Base-by-base conservation (phyloP, 2,329 filamentous ascomycete species). In the Ophiostoma triangulosporum region DNA sequence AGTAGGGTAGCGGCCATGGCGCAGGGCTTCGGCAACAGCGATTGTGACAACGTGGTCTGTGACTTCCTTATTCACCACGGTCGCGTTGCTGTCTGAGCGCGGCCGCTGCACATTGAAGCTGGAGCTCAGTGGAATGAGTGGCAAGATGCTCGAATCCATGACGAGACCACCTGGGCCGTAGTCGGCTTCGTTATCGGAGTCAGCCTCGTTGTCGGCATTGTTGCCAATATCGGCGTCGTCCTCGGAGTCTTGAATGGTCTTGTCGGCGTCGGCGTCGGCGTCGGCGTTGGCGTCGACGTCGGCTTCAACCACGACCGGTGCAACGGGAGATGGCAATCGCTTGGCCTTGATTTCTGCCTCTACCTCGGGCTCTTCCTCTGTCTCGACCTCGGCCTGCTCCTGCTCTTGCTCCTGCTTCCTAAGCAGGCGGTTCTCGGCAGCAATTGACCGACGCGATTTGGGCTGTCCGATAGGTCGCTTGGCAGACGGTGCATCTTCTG, bases 21-120 rank as follows among this genome's bases (percentile, higher is more conserved):
- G 67, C 49, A 83, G 64, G 5, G 79, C 79, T 61, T 80, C 72
- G 9, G 79, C 73, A 29, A 82, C 76, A n/a, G 78, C 77, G 31
- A 66, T 62, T 62, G 80, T 75, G 36, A 83, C 69, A 27, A 80
- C 73, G 61, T 68, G 73, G 60, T 75, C 76, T 26, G 71, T 69
- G 32, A 71, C 63, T 36, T 73, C 72, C 57, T 69, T 72, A 57
- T 72, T 69, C 2, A 65, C 63, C 17, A 51, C 52, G 1, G 58
- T 60, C 0, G 58, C 58, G 29, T 60, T 52, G 54, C 58, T 60
- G 56, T 60, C 58, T 1, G 57, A 57, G 4, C 56, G 58, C 17
- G 51, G 12, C 12, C 58, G 57, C 32, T 31, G 52, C 4, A 46
- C 12, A 5, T 17, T 7, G 20, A 15, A 24, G 12, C 3, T 12